A percentile compares a stretch with the other conserved stretches of the same genome.
Evolutionary conservation across 2,329 filamentous ascomycete genomes (phyloP).

Genomic region (Scorias spongiosa): DNA sequence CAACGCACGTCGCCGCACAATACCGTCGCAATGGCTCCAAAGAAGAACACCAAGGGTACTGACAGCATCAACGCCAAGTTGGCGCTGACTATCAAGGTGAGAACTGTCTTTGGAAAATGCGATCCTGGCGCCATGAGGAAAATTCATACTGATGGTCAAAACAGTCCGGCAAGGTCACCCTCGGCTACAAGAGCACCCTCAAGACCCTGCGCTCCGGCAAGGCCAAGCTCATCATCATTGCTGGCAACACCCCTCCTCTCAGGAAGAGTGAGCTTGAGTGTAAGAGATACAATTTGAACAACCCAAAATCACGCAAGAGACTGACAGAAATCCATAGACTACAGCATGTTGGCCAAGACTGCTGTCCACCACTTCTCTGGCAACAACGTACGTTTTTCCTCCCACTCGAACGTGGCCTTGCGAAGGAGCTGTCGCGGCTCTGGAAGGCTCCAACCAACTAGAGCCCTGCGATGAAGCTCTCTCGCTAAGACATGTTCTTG

Average conservation of each 20-base stretch:
- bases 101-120: slow-evolving; percentile 1
- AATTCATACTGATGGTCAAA: slow-evolving; percentile 6
- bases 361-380: slow-evolving; percentile 95
- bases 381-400: slow-evolving; percentile 75
- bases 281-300: slow-evolving; percentile 15
- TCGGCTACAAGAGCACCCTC: slow-evolving; percentile 79
- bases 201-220: slow-evolving; percentile 89
- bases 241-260: slow-evolving; percentile 92
- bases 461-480: slow-evolving; percentile 80
- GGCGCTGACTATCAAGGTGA: slow-evolving; percentile 29
- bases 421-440: slow-evolving; percentile 22
- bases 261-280: slow-evolving; percentile 88
- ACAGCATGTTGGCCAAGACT: slow-evolving; percentile 84
- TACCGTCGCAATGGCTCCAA: slow-evolving; percentile 47
- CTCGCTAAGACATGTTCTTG: slow-evolving; percentile 23
- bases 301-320: background rate
- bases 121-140: background rate
- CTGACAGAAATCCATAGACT: slow-evolving; percentile 31
- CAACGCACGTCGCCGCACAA: background rate
- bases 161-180: slow-evolving; percentile 49
- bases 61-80: slow-evolving; percentile 62
- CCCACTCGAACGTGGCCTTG: slow-evolving; percentile 11
- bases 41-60: slow-evolving; percentile 77
- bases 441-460: slow-evolving; percentile 21
- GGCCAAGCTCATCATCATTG: slow-evolving; percentile 95